Base-by-base conservation (phyloP, 371 early-diverging fungal species). In the Lichtheimia ramosa region DNA sequence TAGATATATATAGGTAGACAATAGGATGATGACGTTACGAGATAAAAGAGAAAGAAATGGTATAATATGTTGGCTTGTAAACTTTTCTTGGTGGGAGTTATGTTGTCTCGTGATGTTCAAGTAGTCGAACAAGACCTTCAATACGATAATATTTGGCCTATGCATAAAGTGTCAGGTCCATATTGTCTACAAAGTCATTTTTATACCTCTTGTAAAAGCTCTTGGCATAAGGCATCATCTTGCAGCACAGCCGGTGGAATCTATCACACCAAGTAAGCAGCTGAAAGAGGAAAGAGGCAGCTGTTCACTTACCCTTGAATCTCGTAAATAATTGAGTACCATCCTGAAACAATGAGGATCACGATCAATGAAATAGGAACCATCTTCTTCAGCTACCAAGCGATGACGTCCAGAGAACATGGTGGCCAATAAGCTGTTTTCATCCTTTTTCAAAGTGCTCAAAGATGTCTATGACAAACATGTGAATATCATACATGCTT, bases 381-480 rank as follows among this genome's bases (percentile, higher is more conserved):
- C 73, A 58, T 77, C 77, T 21, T 63, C 23, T 51, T 74, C 77
- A 8, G 66, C 52, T 18, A 53, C 63, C 34, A 74, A 39, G 2
- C 41, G 40, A 64, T 77, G 74, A 25, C 70, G 67, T 12, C 74
- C 74, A 10, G 77, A 77, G 51, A 77, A 74, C 77, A 77, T 77
- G 24, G 67, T 65, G 15, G 77, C 77, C 51, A 77, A 63, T 51
- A 77, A 51, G 43, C 74, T 72, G 20, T 59, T 50, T 43, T 60
- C 59, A 51, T 74, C 77, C 55, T 71, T 62, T 43, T 63, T 51
- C 3, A 77, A 58, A 43, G 77, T 77, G 48, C 62, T 68, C 28
- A 71, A 23, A 5, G 71, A 69, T 48, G 77, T 77, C 69, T 74
- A 57, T 40, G 42, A 15, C 20, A 43, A 48, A 40, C 24, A 28